Percentiles rank a stretch among this genome's conserved stretches.
These are phyloP conservation scores for Perilla frutescens DNA, from an alignment of 257 asterid genomes.

Conservation along the genomic window DNA sequence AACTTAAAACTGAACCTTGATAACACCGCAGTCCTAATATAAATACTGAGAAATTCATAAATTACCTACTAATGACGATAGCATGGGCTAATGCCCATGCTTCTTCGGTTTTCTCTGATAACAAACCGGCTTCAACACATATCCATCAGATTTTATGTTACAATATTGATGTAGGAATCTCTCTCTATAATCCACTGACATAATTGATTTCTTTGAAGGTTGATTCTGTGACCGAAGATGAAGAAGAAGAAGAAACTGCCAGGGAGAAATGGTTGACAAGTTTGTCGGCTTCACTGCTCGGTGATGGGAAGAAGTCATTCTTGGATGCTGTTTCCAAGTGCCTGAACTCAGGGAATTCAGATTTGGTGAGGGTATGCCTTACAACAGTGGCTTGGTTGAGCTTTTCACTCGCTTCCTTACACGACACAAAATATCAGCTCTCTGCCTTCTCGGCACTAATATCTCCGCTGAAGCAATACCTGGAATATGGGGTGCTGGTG, in stretches of 20 bases:
- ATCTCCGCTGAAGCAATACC: slow-evolving; percentile 54
- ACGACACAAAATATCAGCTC: slow-evolving; percentile 51
- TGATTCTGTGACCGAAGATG: slow-evolving; percentile 44
- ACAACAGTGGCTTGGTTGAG: slow-evolving; percentile 85
- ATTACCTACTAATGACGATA: too few relatives aligned
- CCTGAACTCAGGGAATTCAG: slow-evolving; percentile 53
- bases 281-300: slow-evolving; percentile 60
- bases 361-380: slow-evolving; percentile 65
- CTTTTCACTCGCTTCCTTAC: slow-evolving; percentile 54
- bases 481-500: slow-evolving; percentile 54
- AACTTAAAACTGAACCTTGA: too few relatives aligned
- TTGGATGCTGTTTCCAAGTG: slow-evolving; percentile 61
- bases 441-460: slow-evolving; percentile 61
- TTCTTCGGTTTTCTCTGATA: too few relatives aligned
- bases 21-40: too few relatives aligned
- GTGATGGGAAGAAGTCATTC: slow-evolving; percentile 64
- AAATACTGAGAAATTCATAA: too few relatives aligned
- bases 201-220: slow-evolving; percentile 8
- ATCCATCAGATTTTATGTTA: background rate
- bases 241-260: slow-evolving; percentile 55
- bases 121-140: too few relatives aligned
- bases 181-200: background rate
- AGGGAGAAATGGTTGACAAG: slow-evolving; percentile 66
- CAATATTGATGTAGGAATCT: background rate
- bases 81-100: too few relatives aligned